Evolutionary conservation across 495 filamentous ascomycete genomes (phyloP).

Genomic region (Talaromyces adpressus): DNA sequence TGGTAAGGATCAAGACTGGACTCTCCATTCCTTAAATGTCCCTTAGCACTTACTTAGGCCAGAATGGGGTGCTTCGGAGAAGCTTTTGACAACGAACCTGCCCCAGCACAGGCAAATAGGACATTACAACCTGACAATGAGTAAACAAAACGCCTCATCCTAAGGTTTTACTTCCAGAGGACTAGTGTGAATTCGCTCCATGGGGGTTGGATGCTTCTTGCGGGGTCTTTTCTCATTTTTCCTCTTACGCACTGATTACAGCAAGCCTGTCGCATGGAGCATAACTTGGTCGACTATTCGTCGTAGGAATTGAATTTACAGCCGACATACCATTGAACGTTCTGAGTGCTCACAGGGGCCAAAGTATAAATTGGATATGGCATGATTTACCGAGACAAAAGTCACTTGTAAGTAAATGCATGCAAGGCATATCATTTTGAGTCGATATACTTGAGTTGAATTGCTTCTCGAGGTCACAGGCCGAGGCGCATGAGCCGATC

Average conservation of each 20-base stretch:
- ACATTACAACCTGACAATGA: neutral
- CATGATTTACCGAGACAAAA: neutral
- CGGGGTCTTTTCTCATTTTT: neutral
- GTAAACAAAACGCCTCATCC: neutral
- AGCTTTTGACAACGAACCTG: neutral
- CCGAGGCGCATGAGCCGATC: neutral
- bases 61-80: neutral
- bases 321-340: neutral
- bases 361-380: neutral
- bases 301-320: neutral
- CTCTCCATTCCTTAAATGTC: neutral
- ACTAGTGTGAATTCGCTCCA: neutral
- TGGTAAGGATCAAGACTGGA: neutral
- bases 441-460: neutral
- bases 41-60: neutral
- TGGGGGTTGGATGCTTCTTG: neutral
- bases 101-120: neutral
- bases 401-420: neutral
- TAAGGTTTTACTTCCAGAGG: neutral
- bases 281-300: neutral
- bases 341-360: neutral
- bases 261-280: neutral
- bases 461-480: neutral
- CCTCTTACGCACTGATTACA: neutral
- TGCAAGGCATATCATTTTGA: neutral